phyloP scores from a whole-genome alignment of 1,284 basidiomycete genomes.

The Wallemia ichthyophaga region DNA sequence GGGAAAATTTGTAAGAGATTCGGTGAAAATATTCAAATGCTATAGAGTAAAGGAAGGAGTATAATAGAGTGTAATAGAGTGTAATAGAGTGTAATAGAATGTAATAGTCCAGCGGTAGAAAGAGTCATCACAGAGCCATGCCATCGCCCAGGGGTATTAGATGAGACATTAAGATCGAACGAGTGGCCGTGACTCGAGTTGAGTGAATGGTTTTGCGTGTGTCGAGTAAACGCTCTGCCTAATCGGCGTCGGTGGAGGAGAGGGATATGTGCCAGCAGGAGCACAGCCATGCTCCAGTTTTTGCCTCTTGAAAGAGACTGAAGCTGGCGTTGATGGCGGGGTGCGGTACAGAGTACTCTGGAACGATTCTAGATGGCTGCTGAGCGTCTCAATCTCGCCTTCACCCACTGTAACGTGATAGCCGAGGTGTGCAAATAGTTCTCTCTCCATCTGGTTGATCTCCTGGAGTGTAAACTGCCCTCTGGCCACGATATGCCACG shows the following conservation, averaged over 20 bases:
- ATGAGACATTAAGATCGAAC: not conserved
- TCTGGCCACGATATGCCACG: conserved; percentile 12
- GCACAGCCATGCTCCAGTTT: not conserved
- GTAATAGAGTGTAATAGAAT: too few relatives aligned
- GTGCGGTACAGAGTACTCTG: not conserved
- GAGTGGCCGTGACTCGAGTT: not conserved
- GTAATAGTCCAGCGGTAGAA: too few relatives aligned
- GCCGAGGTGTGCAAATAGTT: conserved; percentile 12
- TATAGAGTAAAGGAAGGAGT: too few relatives aligned
- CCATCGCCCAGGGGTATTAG: too few relatives aligned
- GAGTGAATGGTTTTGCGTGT: not conserved
- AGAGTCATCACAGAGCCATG: too few relatives aligned
- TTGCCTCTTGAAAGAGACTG: not conserved
- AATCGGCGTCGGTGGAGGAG: not conserved
- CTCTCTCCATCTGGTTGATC: conserved; percentile 15
- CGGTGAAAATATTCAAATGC: too few relatives aligned
- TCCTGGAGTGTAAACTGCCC: conserved; percentile 11
- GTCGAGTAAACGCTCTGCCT: not conserved
- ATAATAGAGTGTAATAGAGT: too few relatives aligned
- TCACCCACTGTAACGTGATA: conserved; percentile 1
- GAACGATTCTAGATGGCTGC: not conserved
- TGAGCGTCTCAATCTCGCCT: not conserved
- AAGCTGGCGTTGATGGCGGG: not conserved
- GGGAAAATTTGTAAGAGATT: too few relatives aligned
- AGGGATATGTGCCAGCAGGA: not conserved